Evolutionary conservation across 805 yeast genomes (phyloP), one percentile per base, ranked within the genome.

Genomic region (Teunomyces stri): DNA sequence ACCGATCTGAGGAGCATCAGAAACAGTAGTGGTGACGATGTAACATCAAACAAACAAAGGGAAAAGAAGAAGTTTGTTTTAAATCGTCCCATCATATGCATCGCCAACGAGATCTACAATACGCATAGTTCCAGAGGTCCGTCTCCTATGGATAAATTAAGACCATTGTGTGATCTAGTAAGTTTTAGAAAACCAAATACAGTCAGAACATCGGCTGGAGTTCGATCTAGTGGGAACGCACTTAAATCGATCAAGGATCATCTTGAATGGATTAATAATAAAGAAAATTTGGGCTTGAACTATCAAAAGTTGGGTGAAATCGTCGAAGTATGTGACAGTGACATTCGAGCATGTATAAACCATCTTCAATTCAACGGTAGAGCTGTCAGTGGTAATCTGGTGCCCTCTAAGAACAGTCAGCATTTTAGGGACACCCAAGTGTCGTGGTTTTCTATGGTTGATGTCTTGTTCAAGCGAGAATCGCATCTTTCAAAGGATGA

Each of bases 91-190:
- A 89, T 94, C 15, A 88, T 92, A 45, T 91, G 96, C 36, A 81
- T 94, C 47, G 95, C 97, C 62, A 94, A 92, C 60, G 96, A 94
- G 59, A 75, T 87, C 1, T 90, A 87, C 62, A 79, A 88, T 13
- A 53, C 62, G 12, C 53, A 51, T 16, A 52, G 53, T 2, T 45
- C 66, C 1, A 56, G 68, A 4, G 15, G 35, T 49, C n/a, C 54
- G 53, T 79, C 83, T 2, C 80, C 87, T 1, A 70, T 92, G 65
- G 95, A 89, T 44, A 82, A 80, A 47, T 69, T 92, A 50, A 80
- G 92, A 51, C 85, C 85, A 0, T 68, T 76, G 49, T 81, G 92
- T 52, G 97, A 92, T 57, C 72, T 87, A 5, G 72, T 92, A 2
- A 63, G 79, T 5, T 86, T 90, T 58, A 76, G 73, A 48, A 81